Percentiles rank a stretch among this genome's conserved stretches.
These are phyloP conservation scores for Umbelopsis ramanniana DNA, from an alignment of 192 early-diverging fungal genomes.

Conservation along the genomic window DNA sequence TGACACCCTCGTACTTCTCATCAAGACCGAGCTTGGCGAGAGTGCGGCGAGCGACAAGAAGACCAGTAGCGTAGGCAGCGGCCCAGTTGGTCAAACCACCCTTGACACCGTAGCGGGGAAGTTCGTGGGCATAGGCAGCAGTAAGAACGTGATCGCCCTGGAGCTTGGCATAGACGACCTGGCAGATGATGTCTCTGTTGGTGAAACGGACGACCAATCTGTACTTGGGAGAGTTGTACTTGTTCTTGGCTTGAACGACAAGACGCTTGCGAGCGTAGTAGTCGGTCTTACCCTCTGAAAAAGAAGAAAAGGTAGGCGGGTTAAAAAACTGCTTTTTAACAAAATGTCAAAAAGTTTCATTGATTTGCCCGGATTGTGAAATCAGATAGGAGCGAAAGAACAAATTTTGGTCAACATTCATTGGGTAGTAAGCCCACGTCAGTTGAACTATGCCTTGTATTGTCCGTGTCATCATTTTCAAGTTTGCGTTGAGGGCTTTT, in stretches of 20 bases:
- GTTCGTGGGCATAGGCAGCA: constrained; percentile 97
- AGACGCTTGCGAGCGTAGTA: constrained; percentile 99
- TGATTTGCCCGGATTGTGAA: neutral
- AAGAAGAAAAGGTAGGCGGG: neutral
- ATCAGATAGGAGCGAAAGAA: constrained; percentile 31
- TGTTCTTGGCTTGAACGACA: constrained; percentile 99
- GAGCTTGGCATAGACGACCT: constrained; percentile 98
- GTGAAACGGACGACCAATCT: constrained; percentile 99
- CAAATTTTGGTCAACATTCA: constrained; percentile 2
- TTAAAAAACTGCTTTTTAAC: constrained; percentile 7
- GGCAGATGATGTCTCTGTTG: constrained; percentile 95
- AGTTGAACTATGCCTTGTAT: constrained; percentile 26
- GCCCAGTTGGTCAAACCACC: constrained; percentile 99
- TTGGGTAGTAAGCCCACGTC: constrained; percentile 22
- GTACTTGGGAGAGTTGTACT: constrained; percentile 99
- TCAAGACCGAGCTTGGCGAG: constrained; percentile 93
- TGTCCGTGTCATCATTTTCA: constrained; percentile 17
- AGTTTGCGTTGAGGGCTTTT: neutral
- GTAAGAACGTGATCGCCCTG: constrained; percentile 94
- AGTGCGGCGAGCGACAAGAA: constrained; percentile 94
- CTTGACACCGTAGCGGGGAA: constrained; percentile 94
- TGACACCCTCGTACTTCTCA: constrained; percentile 96
- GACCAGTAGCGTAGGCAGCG: constrained; percentile 98
- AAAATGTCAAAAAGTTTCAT: neutral
- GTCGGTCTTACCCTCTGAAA: constrained; percentile 98